Percentiles rank a stretch among this genome's conserved stretches.
phyloP scores from a whole-genome alignment of 73 alveolate species.

The Paramecium bursaria region DNA sequence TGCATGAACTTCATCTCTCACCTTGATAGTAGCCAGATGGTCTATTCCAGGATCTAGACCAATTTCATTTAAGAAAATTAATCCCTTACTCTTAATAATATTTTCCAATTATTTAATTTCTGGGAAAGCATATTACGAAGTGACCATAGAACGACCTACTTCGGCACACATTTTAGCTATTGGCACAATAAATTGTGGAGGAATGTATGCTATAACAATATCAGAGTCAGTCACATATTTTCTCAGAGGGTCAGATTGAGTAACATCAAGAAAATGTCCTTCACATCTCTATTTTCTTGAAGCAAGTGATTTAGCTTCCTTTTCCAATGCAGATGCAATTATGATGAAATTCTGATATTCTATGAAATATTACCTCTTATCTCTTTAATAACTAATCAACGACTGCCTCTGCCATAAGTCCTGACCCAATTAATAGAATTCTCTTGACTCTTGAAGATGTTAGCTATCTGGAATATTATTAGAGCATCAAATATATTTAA shows the following conservation, averaged over 20 bases:
- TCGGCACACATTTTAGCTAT: slow-evolving; percentile 78
- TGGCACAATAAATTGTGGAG: slow-evolving; percentile 80
- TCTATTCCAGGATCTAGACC: slow-evolving; percentile 93
- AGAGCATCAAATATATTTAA: not conserved
- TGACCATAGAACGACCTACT: slow-evolving; percentile 71
- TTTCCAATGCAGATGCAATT: slow-evolving; percentile 77
- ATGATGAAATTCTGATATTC: slow-evolving; percentile 67
- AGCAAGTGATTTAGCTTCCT: slow-evolving; percentile 79
- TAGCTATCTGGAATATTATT: not conserved
- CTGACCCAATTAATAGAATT: slow-evolving; percentile 78
- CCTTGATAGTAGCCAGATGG: slow-evolving; percentile 85
- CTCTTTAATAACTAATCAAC: slow-evolving; percentile 77
- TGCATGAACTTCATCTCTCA: slow-evolving; percentile 78
- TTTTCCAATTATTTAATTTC: slow-evolving; percentile 76
- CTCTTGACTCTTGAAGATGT: slow-evolving; percentile 2
- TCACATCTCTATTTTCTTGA: slow-evolving; percentile 63
- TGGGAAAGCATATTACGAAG: slow-evolving; percentile 82
- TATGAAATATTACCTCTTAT: slow-evolving; percentile 61
- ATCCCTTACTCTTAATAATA: slow-evolving; percentile 76
- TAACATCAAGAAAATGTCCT: slow-evolving; percentile 77
- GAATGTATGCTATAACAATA: slow-evolving; percentile 81
- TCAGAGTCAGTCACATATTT: slow-evolving; percentile 72
- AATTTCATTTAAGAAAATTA: slow-evolving; percentile 79
- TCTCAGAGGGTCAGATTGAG: slow-evolving; percentile 69
- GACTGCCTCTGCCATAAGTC: slow-evolving; percentile 83